These are phyloP conservation scores for Starmerella sp. DNA, from an alignment of 805 yeast species.

Conservation along the genomic window DNA sequence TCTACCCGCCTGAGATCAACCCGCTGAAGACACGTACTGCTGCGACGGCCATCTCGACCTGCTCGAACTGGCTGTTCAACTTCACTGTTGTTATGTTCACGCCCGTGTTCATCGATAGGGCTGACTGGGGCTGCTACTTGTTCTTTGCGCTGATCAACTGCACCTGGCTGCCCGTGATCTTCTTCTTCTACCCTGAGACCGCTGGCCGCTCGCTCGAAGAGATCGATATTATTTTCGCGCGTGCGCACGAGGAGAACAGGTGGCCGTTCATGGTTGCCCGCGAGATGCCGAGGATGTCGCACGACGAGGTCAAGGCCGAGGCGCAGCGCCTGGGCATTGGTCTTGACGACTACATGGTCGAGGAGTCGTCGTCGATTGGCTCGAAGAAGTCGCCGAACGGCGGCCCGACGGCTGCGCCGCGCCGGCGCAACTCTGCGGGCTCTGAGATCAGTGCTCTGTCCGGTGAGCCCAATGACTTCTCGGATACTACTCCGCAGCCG, in stretches of 20 bases:
- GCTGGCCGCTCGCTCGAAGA: conserved; percentile 67
- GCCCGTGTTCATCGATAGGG: conserved; percentile 38
- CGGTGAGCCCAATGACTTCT: neutral
- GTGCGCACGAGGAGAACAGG: conserved; percentile 45
- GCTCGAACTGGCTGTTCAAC: conserved; percentile 55
- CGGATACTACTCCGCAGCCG: neutral
- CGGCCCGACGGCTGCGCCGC: neutral
- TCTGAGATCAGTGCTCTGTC: neutral
- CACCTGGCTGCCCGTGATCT: conserved; percentile 48
- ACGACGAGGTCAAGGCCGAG: conserved; percentile 48
- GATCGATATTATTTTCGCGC: conserved; percentile 56
- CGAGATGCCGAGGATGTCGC: conserved; percentile 47
- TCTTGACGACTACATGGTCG: conserved; percentile 13
- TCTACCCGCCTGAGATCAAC: conserved; percentile 54
- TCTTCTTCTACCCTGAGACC: conserved; percentile 65
- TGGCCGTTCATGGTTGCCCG: conserved; percentile 55
- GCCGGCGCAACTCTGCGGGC: neutral
- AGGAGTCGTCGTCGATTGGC: conserved; percentile 4
- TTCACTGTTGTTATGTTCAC: conserved; percentile 60
- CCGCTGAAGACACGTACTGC: conserved; percentile 50
- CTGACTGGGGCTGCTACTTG: conserved; percentile 53
- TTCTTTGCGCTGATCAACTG: conserved; percentile 58
- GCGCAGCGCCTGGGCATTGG: conserved; percentile 43
- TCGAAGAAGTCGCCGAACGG: conserved; percentile 7
- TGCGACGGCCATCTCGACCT: conserved; percentile 52